These are phyloP conservation scores for Diaporthe citrichinensis DNA, from an alignment of 2,329 filamentous ascomycete species.

Conservation along the genomic window DNA sequence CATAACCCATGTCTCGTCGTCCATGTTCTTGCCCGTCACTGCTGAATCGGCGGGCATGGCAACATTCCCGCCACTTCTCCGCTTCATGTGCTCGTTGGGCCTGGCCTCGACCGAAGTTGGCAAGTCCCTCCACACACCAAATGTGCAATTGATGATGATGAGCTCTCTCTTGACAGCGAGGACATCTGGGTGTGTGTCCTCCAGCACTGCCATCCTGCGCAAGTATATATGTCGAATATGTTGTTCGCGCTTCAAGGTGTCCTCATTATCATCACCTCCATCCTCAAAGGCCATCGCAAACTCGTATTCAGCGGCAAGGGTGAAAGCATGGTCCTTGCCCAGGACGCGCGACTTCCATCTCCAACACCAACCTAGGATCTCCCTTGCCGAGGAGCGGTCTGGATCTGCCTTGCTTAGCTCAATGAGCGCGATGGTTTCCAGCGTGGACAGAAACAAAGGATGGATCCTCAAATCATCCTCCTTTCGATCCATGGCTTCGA, in stretches of 20 bases:
- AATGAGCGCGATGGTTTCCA: background rate
- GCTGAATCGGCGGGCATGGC: background rate
- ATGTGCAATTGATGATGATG: conserved; percentile 3
- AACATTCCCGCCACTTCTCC: background rate
- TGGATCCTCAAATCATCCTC: background rate
- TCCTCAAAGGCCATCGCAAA: background rate
- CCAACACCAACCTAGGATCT: background rate
- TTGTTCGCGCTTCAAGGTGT: background rate
- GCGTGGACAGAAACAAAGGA: background rate
- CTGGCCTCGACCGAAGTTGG: background rate
- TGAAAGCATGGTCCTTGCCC: background rate
- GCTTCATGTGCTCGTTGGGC: background rate
- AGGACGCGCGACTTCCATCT: background rate
- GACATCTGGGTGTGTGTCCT: background rate
- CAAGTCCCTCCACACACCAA: background rate
- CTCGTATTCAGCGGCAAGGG: background rate
- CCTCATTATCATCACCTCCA: background rate
- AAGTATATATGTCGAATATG: background rate
- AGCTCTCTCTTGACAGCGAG: background rate
- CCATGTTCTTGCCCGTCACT: background rate
- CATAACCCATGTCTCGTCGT: background rate
- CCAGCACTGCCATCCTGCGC: background rate
- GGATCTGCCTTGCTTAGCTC: background rate
- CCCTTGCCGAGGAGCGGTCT: background rate
- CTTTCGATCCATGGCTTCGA: background rate